Evolutionary conservation across 768 basidiomycete genomes (phyloP), one percentile per base, ranked within the genome.

Genomic region (Melanogaster broomeanus): DNA sequence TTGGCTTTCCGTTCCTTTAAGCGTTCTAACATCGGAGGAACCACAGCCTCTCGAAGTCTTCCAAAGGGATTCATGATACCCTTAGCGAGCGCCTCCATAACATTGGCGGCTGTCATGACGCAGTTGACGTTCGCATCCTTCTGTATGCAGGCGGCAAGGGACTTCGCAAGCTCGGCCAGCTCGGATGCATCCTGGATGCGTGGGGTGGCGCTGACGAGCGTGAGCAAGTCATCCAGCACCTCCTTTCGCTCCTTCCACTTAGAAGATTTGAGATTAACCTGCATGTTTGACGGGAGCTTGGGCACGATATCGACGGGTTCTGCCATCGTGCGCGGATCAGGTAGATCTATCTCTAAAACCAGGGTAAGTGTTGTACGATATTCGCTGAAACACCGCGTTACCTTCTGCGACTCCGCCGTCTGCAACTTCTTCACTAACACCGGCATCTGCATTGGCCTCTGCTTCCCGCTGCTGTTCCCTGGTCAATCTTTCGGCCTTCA

Each of bases 211-310:
- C 81, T 80, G 27, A 98, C 71, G 31, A 92, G 71, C 3, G 81
- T 80, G 40, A 84, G 76, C 21, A 96, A 77, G 24, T 92, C 91
- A 57, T 97, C 94, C 28, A 98, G 74, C 3, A 82, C 89, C 61
- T 95, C 90, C 64, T 98, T 94, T 35, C 93, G 83, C 58, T 99
- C 97, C 64, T 99, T 98, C 97, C 97, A 99, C 70, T 98, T 98
- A 0, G 92, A 84, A 4, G 97, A 98, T 21, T 85, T 81, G 44
- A 99, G 77, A 45, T 80, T 75, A 3, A 84, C 75, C 51, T 90
- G 83, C 53, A 98, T 76, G 49, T 85, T 85, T 3, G 82, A 66
- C 0, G 97, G 89, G 38, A 98, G 77, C 57, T 87, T 87, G 3
- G 83, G 68, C 19, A 86, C 75, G 49, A 97, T 84, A 63, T 94